Evolutionary conservation across 441 rosid genomes (phyloP), one percentile per base, ranked within the genome.

Genomic region (Jatropha podagrica): DNA sequence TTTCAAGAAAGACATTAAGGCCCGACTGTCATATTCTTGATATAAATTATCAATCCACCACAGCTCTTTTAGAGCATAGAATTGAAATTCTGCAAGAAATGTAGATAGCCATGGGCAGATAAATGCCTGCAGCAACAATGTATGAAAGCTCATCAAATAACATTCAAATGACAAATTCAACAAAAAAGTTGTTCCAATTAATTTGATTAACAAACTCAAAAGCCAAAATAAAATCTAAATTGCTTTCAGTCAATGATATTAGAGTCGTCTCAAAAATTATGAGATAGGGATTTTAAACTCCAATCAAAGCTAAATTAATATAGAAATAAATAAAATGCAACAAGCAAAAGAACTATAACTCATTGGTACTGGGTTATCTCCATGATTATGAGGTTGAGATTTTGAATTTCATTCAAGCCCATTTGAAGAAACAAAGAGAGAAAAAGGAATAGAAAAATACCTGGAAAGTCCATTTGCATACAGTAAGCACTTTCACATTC

Each of bases 391-490:
- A 32, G 32, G 32, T 32, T 32, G 32, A 32, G 32, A 32, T 32
- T 32, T 32, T 32, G 2, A 0, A 32, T 32, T 32, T 32, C 32
- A 32, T 1, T 32, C 32, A 32, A 32, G 32, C 32, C 32, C 32
- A 32, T 32, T 32, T 32, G 1, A 32, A 32, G 32, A 32, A 32
- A 32, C 1, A 32, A 32, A 32, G 32, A 32, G 2, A 32, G 32
- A 32, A 32, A 32, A 11, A 20, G n/a, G 5, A 40, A 5, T 13
- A 5, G 0, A 6, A 64, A 17, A 17, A 54, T 85, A 88, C 95
- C 92, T 88, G 74, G 40, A 85, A 90, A 76, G 75, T 82, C 95
- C 95, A 90, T 80, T 79, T 84, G 40, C 92, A 87, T 0, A 90
- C 76, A 55, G 91, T 87, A 7, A 88, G 85, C 61, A 78, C 68